phyloP scores from a whole-genome alignment of 345 rosid species.

The thale cress (Arabidopsis thaliana) region TAIR10.1 NC_003075.7:8934001-8934500 shows the following conservation, averaged over 20 bases:
- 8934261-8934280: slow-evolving; percentile 23
- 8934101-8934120: slow-evolving; percentile 13
- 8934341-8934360: not conserved
- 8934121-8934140: slow-evolving; percentile 7
- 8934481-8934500: slow-evolving; percentile 83
- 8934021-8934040: slow-evolving; percentile 15
- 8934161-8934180: not conserved
- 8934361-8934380: not conserved
- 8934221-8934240: not conserved
- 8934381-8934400: not conserved
- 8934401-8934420: not conserved
- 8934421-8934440: slow-evolving; percentile 4
- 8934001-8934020: slow-evolving; percentile 5
- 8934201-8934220: not conserved
- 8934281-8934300: slow-evolving; percentile 16
- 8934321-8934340: slow-evolving; percentile 9
- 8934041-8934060: slow-evolving; percentile 28
- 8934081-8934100: not conserved
- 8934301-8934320: slow-evolving; percentile 15
- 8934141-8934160: not conserved
- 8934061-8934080: slow-evolving; percentile 13
- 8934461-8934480: slow-evolving; percentile 73
- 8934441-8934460: slow-evolving; percentile 62
- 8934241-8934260: slow-evolving; percentile 1
- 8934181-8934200: slow-evolving; percentile 25